Evolutionary conservation across 2,329 filamentous ascomycete species (phyloP), one percentile per base, ranked within the genome.

Genomic region (Trichophyton rubrum): DNA sequence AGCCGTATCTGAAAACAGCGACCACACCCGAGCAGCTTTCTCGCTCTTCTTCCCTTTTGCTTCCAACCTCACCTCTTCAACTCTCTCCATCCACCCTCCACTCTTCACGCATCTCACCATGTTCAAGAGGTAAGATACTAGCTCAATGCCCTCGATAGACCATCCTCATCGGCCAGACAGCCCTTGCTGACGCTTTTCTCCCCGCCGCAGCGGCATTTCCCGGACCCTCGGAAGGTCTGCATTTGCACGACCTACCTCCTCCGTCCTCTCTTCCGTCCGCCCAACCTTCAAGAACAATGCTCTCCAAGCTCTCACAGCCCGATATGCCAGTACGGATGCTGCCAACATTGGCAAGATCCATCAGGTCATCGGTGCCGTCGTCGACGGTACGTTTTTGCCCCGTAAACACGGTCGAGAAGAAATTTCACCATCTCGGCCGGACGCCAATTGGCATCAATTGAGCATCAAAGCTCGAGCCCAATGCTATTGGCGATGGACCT

Each of bases 331-430:
- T 73, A 81, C 82, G 67, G 80, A 83, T 67, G 72, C 79, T 62
- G 70, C 72, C 61, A 76, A 77, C 68, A 75, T 80, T 75, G 86
- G 86, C 74, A 86, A 82, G 78, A 81, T 85, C 74, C 80, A 84
- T 75, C 80, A 90, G 81, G 91, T 96, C 78, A 96, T 96, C 81
- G 91, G 93, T 88, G 92, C 93, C 82, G 91, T 97, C 77, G 93
- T 97, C 72, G 93, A 97, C 81, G 90, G 90, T 95, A 82, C 81
- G 88, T 75, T 30, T 33, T 11, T 27, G n/a, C 51, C 40, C 33
- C 17, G n/a, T 40, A 40, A 30, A 38, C 22, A 27, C 33, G 15
- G 17, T 56, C 59, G 75, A 77, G 78, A 77, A 73, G 73, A 73
- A 72, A 68, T 72, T 69, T 69, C 67, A 68, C 64, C 59, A 40